Percentiles rank a stretch among this genome's conserved stretches.
Evolutionary conservation across 176 grass and related monocot species (phyloP).

Genomic region (Neostapfia colusana): DNA sequence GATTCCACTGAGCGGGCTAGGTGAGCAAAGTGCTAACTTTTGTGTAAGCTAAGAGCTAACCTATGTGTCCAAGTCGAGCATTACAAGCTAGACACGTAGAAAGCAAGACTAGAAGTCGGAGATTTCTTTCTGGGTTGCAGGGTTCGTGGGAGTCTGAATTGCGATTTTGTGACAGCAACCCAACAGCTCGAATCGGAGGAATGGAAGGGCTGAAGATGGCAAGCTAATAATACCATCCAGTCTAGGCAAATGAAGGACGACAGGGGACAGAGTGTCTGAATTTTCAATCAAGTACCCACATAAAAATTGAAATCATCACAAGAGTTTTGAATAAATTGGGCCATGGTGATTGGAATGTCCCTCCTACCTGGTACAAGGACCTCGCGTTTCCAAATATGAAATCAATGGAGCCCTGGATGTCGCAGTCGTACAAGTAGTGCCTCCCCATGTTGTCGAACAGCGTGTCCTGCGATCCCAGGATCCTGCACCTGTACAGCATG

Average conservation of each 20-base stretch:
- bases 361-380: slow-evolving; percentile 80
- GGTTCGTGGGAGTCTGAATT: slow-evolving; percentile 29
- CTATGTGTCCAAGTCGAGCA: not conserved
- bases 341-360: not conserved
- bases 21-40: slow-evolving; percentile 16
- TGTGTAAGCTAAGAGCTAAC: slow-evolving; percentile 31
- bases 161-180: slow-evolving; percentile 33
- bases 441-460: slow-evolving; percentile 89
- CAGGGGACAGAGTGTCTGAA: not conserved
- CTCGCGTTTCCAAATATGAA: slow-evolving; percentile 91
- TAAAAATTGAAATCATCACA: not conserved
- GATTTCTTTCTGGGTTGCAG: slow-evolving; percentile 19
- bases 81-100: not conserved
- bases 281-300: not conserved
- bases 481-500: slow-evolving; percentile 74
- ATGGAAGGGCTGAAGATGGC: slow-evolving; percentile 19
- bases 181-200: slow-evolving; percentile 9
- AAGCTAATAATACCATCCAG: not conserved
- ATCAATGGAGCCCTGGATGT: slow-evolving; percentile 98
- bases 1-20: slow-evolving; percentile 27
- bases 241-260: not conserved
- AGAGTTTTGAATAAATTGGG: not conserved
- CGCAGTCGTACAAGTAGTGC: slow-evolving; percentile 74
- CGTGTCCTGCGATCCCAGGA: slow-evolving; percentile 90
- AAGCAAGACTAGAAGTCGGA: slow-evolving; percentile 14